phyloP scores from a whole-genome alignment of 176 grass and related monocot species.

The Cenchrus fungigraminus region DNA sequence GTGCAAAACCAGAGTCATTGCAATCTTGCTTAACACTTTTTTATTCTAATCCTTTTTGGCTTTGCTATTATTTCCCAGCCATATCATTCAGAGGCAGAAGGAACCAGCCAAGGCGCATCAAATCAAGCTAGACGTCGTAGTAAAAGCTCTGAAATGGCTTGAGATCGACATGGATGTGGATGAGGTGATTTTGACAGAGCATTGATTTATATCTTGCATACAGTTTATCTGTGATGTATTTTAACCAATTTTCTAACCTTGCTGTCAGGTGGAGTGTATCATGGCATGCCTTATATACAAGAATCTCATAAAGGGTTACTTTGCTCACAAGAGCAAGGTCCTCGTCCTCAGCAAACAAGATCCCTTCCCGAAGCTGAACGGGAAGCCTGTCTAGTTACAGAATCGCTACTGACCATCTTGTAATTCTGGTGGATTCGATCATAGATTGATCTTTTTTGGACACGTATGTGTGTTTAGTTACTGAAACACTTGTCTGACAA shows the following conservation, averaged over 20 bases:
- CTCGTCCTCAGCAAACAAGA: slow-evolving; percentile 96
- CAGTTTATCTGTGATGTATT: not conserved
- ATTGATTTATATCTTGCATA: not conserved
- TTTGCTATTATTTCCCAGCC: slow-evolving; percentile 45
- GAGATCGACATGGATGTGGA: slow-evolving; percentile 90
- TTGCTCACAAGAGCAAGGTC: slow-evolving; percentile 96
- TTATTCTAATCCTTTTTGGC: not conserved
- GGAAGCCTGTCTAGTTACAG: slow-evolving; percentile 64
- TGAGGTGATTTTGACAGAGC: slow-evolving; percentile 55
- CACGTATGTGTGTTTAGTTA: slow-evolving; percentile 3
- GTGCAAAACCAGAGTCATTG: slow-evolving; percentile 21
- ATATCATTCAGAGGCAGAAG: slow-evolving; percentile 86
- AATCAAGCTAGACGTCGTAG: slow-evolving; percentile 75
- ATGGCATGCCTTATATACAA: slow-evolving; percentile 93
- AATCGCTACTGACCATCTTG: not conserved
- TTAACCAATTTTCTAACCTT: slow-evolving; percentile 1
- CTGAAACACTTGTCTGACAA: not conserved
- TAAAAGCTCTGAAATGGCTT: slow-evolving; percentile 89
- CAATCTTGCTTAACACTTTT: slow-evolving; percentile 6
- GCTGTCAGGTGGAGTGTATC: slow-evolving; percentile 76
- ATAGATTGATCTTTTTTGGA: not conserved
- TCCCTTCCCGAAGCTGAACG: slow-evolving; percentile 88
- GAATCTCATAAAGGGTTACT: slow-evolving; percentile 89
- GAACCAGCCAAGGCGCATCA: slow-evolving; percentile 89
- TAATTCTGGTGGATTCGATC: not conserved